A percentile compares a stretch with the other conserved stretches of the same genome.
phyloP scores from a whole-genome alignment of 805 yeast species.

The Saccharomycopsis sp. region DNA sequence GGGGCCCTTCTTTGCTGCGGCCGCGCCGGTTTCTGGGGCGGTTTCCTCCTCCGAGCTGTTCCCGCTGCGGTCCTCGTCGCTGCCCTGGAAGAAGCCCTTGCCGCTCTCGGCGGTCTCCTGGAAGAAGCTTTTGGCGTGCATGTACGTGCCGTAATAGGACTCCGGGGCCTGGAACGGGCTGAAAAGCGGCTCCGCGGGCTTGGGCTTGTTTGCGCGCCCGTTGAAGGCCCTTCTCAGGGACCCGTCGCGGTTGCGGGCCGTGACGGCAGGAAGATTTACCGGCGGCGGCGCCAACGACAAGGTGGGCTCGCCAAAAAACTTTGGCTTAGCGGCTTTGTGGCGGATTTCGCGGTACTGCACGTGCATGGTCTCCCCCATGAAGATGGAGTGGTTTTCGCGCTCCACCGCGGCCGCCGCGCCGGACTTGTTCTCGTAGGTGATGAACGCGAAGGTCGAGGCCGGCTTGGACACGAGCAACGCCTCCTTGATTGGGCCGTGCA shows the following conservation, averaged over 20 bases:
- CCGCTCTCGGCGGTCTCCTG: neutral
- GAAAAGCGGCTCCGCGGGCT: neutral
- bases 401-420: slow-evolving; percentile 87
- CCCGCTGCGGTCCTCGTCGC: neutral
- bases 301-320: slow-evolving; percentile 27
- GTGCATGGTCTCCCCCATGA: slow-evolving; percentile 68
- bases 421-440: slow-evolving; percentile 53
- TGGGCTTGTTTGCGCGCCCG: neutral
- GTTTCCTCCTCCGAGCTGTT: neutral
- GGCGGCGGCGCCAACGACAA: slow-evolving; percentile 77
- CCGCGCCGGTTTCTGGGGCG: too few relatives aligned
- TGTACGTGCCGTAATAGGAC: neutral
- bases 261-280: slow-evolving; percentile 49
- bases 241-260: slow-evolving; percentile 23
- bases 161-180: neutral
- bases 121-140: neutral
- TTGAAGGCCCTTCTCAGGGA: neutral
- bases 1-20: too few relatives aligned
- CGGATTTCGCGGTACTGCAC: slow-evolving; percentile 73
- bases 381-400: slow-evolving; percentile 73
- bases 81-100: neutral
- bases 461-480: slow-evolving; percentile 49
- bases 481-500: slow-evolving; percentile 59
- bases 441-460: slow-evolving; percentile 61
- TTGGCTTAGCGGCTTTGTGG: slow-evolving; percentile 27